A percentile compares a stretch with the other conserved stretches of the same genome.
These are phyloP conservation scores for Pseudogymnoascus sp. DNA, from an alignment of 2,329 filamentous ascomycete species.

Conservation along the genomic window DNA sequence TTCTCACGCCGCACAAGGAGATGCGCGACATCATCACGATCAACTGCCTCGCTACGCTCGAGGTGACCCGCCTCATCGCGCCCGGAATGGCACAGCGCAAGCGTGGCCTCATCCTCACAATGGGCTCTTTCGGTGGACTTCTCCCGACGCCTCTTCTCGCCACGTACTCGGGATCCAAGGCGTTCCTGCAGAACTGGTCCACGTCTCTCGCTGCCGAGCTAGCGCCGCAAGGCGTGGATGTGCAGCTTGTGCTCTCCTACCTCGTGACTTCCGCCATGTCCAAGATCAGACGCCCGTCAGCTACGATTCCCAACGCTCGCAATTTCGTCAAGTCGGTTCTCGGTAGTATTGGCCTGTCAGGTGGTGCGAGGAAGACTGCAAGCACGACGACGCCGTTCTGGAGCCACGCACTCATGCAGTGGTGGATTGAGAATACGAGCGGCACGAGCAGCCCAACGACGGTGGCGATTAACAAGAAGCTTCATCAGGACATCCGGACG, in stretches of 20 bases:
- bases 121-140: slow-evolving; percentile 94
- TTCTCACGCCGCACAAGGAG: slow-evolving; percentile 69
- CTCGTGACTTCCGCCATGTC: slow-evolving; percentile 95
- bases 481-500: slow-evolving; percentile 61
- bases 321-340: slow-evolving; percentile 73
- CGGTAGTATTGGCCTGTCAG: slow-evolving; percentile 68
- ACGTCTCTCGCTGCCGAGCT: slow-evolving; percentile 78
- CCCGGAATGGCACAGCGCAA: slow-evolving; percentile 79
- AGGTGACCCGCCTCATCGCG: slow-evolving; percentile 75
- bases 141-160: slow-evolving; percentile 86
- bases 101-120: slow-evolving; percentile 84
- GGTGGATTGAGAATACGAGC: slow-evolving; percentile 57
- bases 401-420: slow-evolving; percentile 84
- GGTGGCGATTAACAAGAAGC: slow-evolving; percentile 51
- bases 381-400: slow-evolving; percentile 89
- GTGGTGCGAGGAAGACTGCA: slow-evolving; percentile 68
- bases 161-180: slow-evolving; percentile 96
- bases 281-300: slow-evolving; percentile 75
- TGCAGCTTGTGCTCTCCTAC: slow-evolving; percentile 88
- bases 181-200: slow-evolving; percentile 96
- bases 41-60: slow-evolving; percentile 87
- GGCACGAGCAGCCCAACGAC: slow-evolving; percentile 49
- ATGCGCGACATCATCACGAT: slow-evolving; percentile 86
- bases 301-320: slow-evolving; percentile 72
- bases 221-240: slow-evolving; percentile 68